Percentiles rank a stretch among this genome's conserved stretches.
phyloP scores from a whole-genome alignment of 768 basidiomycete species.

The Ramaria sp. region DNA sequence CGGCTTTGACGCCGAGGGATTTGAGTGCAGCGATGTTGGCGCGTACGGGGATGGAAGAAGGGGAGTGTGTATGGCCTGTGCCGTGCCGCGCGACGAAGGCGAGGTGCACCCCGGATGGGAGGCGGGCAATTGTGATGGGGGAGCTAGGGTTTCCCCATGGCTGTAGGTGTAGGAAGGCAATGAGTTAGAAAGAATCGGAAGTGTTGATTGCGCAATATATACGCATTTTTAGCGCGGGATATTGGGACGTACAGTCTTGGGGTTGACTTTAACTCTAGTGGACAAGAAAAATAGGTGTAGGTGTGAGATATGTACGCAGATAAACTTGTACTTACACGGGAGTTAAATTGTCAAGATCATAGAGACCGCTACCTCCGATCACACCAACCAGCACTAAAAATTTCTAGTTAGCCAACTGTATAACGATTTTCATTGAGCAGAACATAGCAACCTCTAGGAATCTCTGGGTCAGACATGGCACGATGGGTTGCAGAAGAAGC shows the following conservation, averaged over 20 bases:
- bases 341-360: conserved; percentile 86
- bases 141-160: conserved; percentile 92
- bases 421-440: background rate
- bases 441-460: background rate
- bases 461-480: background rate
- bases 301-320: background rate
- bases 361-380: conserved; percentile 87
- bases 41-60: conserved; percentile 70
- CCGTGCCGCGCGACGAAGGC: conserved; percentile 95
- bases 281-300: conserved; percentile 1
- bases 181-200: too few relatives aligned
- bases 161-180: too few relatives aligned
- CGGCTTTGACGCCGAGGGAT: conserved; percentile 75
- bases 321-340: conserved; percentile 49
- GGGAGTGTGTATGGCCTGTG: conserved; percentile 61
- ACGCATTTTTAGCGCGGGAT: too few relatives aligned
- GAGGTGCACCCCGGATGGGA: conserved; percentile 68
- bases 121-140: conserved; percentile 83
- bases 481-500: too few relatives aligned
- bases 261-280: conserved; percentile 64
- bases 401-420: background rate
- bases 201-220: too few relatives aligned
- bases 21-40: conserved; percentile 97
- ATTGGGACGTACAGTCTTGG: conserved; percentile 49
- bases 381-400: conserved; percentile 74